These are phyloP conservation scores for Cutaneotrichosporon sp. DNA, from an alignment of 1,284 basidiomycete genomes.

Conservation along the genomic window DNA sequence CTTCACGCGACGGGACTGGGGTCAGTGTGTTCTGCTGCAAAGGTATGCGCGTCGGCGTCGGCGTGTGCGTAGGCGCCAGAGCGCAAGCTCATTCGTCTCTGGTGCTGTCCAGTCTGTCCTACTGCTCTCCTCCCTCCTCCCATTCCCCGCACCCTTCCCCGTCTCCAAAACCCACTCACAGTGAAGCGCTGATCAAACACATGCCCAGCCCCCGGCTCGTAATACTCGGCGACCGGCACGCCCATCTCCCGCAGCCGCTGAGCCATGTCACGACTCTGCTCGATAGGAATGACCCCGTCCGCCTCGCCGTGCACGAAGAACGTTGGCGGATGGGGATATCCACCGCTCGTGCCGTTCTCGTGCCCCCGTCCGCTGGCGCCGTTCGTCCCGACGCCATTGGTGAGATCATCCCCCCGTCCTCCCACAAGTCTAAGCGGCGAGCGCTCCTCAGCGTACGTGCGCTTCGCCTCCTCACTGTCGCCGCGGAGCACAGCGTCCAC, in stretches of 20 bases:
- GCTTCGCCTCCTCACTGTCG: neutral
- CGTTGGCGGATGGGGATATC: slow-evolving; percentile 30
- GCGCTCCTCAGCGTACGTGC: neutral
- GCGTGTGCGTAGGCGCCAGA: too few species aligned
- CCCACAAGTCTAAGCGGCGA: slow-evolving; percentile 3
- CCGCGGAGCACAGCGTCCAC: slow-evolving; percentile 4
- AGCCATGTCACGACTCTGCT: slow-evolving; percentile 25
- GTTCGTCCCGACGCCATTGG: neutral
- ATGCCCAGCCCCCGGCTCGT: slow-evolving; percentile 27
- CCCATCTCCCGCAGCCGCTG: slow-evolving; percentile 24
- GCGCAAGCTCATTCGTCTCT: neutral
- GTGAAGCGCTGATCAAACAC: slow-evolving; percentile 31
- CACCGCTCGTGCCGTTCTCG: neutral
- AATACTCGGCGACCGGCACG: slow-evolving; percentile 23
- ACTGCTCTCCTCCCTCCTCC: neutral
- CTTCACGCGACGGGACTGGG: slow-evolving; percentile 1
- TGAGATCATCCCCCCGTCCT: neutral
- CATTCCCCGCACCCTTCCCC: neutral
- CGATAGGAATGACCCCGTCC: slow-evolving; percentile 29
- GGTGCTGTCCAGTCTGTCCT: neutral
- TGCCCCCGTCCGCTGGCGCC: neutral
- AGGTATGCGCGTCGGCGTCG: too few species aligned
- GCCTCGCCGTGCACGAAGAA: slow-evolving; percentile 32
- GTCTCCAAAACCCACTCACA: slow-evolving; percentile 23
- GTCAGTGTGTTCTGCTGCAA: neutral